Conservation (phyloP, 768 basidiomycete species). For the Hirschioporus abietinus region DNA sequence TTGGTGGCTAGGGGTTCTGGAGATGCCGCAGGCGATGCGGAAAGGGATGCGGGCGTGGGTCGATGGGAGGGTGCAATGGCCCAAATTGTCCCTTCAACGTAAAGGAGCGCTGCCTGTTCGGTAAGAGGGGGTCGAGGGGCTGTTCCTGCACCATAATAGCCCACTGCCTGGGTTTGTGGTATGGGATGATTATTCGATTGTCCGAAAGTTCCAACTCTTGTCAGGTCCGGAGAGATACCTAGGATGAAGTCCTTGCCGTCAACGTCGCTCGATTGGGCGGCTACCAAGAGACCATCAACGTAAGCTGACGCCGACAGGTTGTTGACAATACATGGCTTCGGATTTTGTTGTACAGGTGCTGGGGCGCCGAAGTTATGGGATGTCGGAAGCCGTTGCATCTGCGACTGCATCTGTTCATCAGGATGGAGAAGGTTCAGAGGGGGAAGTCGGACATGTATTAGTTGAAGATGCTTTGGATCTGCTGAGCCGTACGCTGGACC, state of each 20-base stretch:
- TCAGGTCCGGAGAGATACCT: constrained; percentile 71
- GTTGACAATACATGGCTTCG: constrained; percentile 55
- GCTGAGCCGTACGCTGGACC: constrained; percentile 21
- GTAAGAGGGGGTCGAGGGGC: constrained; percentile 58
- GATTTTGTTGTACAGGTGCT: constrained; percentile 27
- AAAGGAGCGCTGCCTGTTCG: constrained; percentile 73
- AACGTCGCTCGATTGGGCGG: constrained; percentile 68
- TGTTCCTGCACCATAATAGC: constrained; percentile 34
- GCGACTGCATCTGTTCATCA: constrained; percentile 55
- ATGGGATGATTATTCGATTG: constrained; percentile 38
- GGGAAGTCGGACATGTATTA: constrained; percentile 76
- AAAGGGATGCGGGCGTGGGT: constrained; percentile 27
- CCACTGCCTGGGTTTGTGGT: constrained; percentile 33
- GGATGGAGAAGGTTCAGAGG: constrained; percentile 73
- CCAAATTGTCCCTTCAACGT: constrained; percentile 82
- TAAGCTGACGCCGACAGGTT: constrained; percentile 61
- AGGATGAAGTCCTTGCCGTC: constrained; percentile 72
- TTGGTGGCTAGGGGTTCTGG: constrained; percentile 59
- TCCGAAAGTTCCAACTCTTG: constrained; percentile 64
- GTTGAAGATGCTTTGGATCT: constrained; percentile 46
- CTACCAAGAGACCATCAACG: constrained; percentile 58
- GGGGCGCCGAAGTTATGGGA: neutral
- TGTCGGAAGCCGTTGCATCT: constrained; percentile 22
- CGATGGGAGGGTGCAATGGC: constrained; percentile 59
- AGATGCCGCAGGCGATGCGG: constrained; percentile 22